phyloP scores from a whole-genome alignment of 768 basidiomycete genomes.

The Mycena vitilis region DNA sequence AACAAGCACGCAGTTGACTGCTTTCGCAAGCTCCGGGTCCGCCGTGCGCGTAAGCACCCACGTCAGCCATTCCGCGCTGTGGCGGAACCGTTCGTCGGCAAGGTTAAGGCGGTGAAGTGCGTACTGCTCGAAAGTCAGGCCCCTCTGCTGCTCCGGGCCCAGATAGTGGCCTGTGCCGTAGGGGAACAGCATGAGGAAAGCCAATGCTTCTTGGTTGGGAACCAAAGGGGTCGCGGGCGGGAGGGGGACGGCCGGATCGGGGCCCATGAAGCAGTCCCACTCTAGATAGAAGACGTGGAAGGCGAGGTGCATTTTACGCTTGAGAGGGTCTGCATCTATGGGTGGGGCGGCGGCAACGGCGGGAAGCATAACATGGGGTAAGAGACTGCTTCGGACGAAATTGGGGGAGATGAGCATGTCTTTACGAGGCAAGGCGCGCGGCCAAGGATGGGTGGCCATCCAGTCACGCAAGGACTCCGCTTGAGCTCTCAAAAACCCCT shows the following conservation, averaged over 20 bases:
- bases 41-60: slow-evolving; percentile 16
- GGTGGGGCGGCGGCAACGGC: not conserved
- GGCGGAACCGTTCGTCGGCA: slow-evolving; percentile 8
- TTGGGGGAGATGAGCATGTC: not conserved
- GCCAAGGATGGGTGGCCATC: too few relatives aligned
- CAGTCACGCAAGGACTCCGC: too few relatives aligned
- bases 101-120: slow-evolving; percentile 1
- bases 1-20: too few relatives aligned
- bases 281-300: slow-evolving; percentile 16
- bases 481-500: too few relatives aligned
- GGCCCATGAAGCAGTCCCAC: slow-evolving; percentile 19
- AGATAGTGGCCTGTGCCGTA: too few relatives aligned
- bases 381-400: not conserved
- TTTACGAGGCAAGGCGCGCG: not conserved
- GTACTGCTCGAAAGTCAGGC: slow-evolving; percentile 4
- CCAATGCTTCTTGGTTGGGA: too few relatives aligned
- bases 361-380: not conserved
- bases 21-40: not conserved
- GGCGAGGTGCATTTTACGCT: not conserved
- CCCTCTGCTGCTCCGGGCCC: too few relatives aligned
- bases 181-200: too few relatives aligned
- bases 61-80: not conserved
- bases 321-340: not conserved
- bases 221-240: too few relatives aligned
- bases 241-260: not conserved